Conservation (phyloP, 2,329 filamentous ascomycete genomes). For the Botrytis galanthina region DNA sequence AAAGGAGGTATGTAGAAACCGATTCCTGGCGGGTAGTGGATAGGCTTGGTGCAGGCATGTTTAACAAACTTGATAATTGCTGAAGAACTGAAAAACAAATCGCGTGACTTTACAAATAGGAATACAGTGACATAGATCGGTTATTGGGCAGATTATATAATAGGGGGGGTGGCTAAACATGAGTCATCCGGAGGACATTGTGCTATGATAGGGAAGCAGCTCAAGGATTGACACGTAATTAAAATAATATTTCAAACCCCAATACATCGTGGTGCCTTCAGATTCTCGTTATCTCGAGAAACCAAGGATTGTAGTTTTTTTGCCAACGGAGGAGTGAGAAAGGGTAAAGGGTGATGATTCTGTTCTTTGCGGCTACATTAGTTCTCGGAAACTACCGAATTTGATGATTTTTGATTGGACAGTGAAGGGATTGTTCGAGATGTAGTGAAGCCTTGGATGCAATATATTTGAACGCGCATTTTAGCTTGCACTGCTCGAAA, state of each 20-base stretch:
- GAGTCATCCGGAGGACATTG: background rate
- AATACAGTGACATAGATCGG: background rate
- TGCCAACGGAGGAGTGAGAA: background rate
- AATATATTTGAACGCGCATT: background rate
- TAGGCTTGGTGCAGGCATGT: constrained; percentile 20
- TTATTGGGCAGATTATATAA: background rate
- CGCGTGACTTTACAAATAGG: background rate
- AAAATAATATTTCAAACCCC: background rate
- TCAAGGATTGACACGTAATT: background rate
- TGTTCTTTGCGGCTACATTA: background rate
- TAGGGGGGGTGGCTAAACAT: background rate
- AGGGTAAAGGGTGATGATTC: background rate
- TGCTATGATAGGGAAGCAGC: no score
- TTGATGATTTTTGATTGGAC: background rate
- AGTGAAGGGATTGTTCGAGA: background rate
- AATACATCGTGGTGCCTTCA: background rate
- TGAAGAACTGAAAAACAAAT: background rate
- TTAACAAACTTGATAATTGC: background rate
- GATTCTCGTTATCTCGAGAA: background rate
- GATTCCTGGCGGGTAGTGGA: constrained; percentile 31
- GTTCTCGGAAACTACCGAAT: constrained; percentile 5
- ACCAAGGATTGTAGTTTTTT: background rate
- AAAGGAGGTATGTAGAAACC: constrained; percentile 45
- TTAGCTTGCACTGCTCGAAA: background rate
- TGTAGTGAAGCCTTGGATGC: background rate